Evolutionary conservation across 768 basidiomycete genomes (phyloP), one percentile per base, ranked within the genome.

Genomic region (Heimioporus sp.): DNA sequence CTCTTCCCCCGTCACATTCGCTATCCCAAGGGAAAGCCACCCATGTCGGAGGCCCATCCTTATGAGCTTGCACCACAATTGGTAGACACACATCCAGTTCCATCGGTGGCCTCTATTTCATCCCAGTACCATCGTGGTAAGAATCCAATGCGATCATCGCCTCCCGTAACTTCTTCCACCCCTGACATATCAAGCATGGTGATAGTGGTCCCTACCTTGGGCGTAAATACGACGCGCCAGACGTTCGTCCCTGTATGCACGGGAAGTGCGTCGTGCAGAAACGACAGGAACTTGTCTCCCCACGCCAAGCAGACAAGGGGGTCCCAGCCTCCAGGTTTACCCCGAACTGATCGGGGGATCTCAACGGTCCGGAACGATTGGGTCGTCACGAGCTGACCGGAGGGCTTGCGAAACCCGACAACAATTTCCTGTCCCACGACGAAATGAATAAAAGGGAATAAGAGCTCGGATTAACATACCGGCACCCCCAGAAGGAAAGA

Each of bases 401-500:
- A 69, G 15, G 84, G 85, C 30, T 86, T 91, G 43, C 92, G 84
- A 66, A 95, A 95, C 46, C 92, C 92, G 24, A 95, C 91, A 10
- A 92, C 68, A 46, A 95, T 85, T 67, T 90, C 87, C 90, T 91
- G 57, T 54, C 43, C 21, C 21, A 10, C 48, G 53, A 38, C 47
- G 40, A 32, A 48, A 28, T 46, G 11, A 51, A 52, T 34, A 57
- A 45, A 40, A 19, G 6, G 38, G 16, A n/a, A 28, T 37, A 8
- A 43, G 8, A 46, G 35, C 15, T 40, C 32, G 20, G 43, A 46
- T 46, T 11, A 32, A 67, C 85, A 59, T 65, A 87, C 87, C 19
- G 92, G 92, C n/a, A 95, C 91, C 44, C 92, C 93, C 48, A 95
- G 80, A 24, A 95, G 78, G 68, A 92, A 94, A 1, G 91, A 93